Base-by-base conservation (phyloP, 257 asterid genomes). In the Haberlea rhodopensis region DNA sequence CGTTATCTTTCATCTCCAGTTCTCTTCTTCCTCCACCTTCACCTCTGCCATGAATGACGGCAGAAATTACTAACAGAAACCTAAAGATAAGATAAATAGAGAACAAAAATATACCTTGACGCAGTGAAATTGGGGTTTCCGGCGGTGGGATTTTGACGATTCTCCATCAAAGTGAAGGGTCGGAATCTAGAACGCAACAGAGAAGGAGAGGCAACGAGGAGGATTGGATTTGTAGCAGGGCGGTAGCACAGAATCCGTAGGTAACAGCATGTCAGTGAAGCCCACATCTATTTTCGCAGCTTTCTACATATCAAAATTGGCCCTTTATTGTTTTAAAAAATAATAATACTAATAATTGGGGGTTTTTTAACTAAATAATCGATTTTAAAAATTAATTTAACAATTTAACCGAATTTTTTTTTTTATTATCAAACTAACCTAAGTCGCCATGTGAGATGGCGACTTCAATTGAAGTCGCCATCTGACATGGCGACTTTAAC, bases 11-110 rank as follows among this genome's bases (percentile, higher is more conserved):
- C 63, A 52, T 58, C 69, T 76, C 84, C 56, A 29, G 8, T 58
- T 84, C 79, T 11, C 46, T 37, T 11, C 84, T 76, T 6, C 87
- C 91, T 76, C 88, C 52, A 53, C 78, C 76, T 5, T 65, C 86
- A 64, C 84, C 68, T 73, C 81, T 63, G 62, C 67, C 32, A 64
- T 48, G 56, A 73, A 52, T 70, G 53, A 8, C 13, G 15, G 5
- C 23, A 16, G 24, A 20, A 37, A 3, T 8, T 5, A 18, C 18
- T 1, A 18, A 27, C 24, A 18, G 49, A 27, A 23, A 18, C 5
- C 0, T 34, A 29, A 52, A 11, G 0, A 26, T 29, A 9, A 1
- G 23, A 3, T 6, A 27, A 23, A 37, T 8, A 0, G 20, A 53
- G 29, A 23, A 29, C 23, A 31, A 26, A 58, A 8, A 32, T 26